Base-by-base conservation (phyloP, 169 alveolate species). In the Cryptosporidium ubiquitum region DNA sequence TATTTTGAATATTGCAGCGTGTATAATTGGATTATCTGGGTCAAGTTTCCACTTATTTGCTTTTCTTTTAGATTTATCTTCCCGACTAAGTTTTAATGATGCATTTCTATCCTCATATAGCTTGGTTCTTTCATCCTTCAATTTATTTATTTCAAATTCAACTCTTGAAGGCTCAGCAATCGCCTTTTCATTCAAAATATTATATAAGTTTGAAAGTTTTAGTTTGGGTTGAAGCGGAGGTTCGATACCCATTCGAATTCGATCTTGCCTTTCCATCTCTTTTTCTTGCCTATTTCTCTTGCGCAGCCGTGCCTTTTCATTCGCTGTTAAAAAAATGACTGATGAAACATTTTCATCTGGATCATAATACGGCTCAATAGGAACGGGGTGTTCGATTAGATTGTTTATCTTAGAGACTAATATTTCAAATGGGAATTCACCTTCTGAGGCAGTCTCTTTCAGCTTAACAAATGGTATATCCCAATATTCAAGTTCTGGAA, bases 191-290 rank as follows among this genome's bases (percentile, higher is more conserved):
- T 95, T 95, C 18, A 94, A 86, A 16, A 95, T 96, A 37, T 96
- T 75, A 93, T 95, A 86, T 84, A 96, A 91, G 85, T 95, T 96
- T 58, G 98, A 93, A 61, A 96, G 91, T 74, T 95, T 96, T 75
- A 96, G 86, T 69, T 93, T 96, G 23, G 98, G 98, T 6, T 96
- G 96, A 3, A 97, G 97, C 20, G 98, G 98, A 14, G 98, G 97
- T 37, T 95, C 84, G 64, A 93, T 85, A 9, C 98, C 98, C 74
- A 96, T 93, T 60, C 96, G 85, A 37, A 96, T 95, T 71, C 96
- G 94, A 70, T 96, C 98, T 74, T 94, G 98, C 52, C 95, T 96
- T 35, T 92, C 95, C 85, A 85, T 91, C 71, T 93, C 95, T 79
- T 91, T 92, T 84, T 96, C 98, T 86, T 95, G 97, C 29, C 97